Conservation (phyloP, 805 yeast species). For the Zygoascus bituminiphila region DNA sequence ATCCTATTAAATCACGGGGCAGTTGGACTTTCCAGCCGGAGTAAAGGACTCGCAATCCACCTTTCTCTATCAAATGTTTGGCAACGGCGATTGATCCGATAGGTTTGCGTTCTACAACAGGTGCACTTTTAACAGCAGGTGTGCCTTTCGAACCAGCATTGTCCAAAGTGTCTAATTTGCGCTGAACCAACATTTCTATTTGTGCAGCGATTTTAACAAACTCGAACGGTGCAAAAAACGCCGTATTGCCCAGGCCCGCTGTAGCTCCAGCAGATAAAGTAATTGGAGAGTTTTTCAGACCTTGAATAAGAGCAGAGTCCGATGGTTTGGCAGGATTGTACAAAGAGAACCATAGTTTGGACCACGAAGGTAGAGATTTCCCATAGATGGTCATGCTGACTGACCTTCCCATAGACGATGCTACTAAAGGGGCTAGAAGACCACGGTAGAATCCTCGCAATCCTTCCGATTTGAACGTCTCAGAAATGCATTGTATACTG, state of each 20-base stretch:
- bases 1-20: constrained; percentile 58
- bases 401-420: constrained; percentile 54
- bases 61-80: constrained; percentile 44
- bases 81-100: constrained; percentile 38
- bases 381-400: constrained; percentile 59
- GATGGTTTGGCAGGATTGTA: constrained; percentile 12
- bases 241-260: constrained; percentile 48
- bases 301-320: constrained; percentile 6
- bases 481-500: constrained; percentile 47
- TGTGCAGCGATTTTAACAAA: constrained; percentile 77
- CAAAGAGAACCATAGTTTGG: constrained; percentile 12
- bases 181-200: constrained; percentile 39
- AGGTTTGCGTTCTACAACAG: constrained; percentile 15
- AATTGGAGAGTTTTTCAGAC: constrained; percentile 15
- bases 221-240: constrained; percentile 75
- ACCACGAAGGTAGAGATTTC: constrained; percentile 35
- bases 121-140: constrained; percentile 10
- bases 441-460: constrained; percentile 61
- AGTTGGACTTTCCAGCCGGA: constrained; percentile 39
- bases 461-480: constrained; percentile 57
- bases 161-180: constrained; percentile 19
- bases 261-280: constrained; percentile 46
- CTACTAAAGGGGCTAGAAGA: constrained; percentile 58
- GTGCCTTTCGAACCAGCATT: neutral
- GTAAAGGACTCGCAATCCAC: constrained; percentile 59